Evolutionary conservation across 352 stramenopile genomes (phyloP).

Genomic region (Phytophthora ohioensis): DNA sequence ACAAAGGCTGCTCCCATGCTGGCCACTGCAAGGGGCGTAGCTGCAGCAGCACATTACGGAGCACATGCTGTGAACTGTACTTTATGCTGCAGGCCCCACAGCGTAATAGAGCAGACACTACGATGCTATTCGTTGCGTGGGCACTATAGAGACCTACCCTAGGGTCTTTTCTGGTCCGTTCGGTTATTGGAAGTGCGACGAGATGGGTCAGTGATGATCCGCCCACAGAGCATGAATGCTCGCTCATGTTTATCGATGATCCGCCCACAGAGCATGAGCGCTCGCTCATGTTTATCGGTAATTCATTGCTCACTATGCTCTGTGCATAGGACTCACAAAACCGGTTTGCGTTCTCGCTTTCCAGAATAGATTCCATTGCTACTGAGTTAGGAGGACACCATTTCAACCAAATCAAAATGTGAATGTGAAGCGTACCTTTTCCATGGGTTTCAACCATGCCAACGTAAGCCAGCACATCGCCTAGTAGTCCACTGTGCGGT

Average conservation of each 20-base stretch:
- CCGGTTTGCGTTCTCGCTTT: neutral
- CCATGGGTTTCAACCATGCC: slow-evolving; percentile 10
- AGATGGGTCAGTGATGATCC: no score
- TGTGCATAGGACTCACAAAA: no score
- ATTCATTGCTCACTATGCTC: no score
- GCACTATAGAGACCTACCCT: neutral
- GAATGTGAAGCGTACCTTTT: neutral
- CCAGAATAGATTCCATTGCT: neutral
- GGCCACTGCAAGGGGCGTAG: slow-evolving; percentile 1
- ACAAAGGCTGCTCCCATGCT: neutral
- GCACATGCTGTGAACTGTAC: neutral
- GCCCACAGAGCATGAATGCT: no score
- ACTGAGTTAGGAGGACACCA: neutral
- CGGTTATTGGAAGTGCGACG: no score
- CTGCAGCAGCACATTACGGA: slow-evolving; percentile 1
- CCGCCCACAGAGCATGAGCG: no score
- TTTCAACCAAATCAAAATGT: slow-evolving; percentile 7
- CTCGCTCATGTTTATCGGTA: no score
- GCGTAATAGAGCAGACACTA: neutral
- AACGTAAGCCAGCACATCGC: neutral
- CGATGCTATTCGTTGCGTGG: neutral
- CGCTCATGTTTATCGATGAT: no score
- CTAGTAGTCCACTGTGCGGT: neutral
- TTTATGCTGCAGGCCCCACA: neutral
- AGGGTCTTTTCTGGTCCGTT: no score